Evolutionary conservation across 352 stramenopile genomes (phyloP).

Genomic region (Pythium sukuiense): DNA sequence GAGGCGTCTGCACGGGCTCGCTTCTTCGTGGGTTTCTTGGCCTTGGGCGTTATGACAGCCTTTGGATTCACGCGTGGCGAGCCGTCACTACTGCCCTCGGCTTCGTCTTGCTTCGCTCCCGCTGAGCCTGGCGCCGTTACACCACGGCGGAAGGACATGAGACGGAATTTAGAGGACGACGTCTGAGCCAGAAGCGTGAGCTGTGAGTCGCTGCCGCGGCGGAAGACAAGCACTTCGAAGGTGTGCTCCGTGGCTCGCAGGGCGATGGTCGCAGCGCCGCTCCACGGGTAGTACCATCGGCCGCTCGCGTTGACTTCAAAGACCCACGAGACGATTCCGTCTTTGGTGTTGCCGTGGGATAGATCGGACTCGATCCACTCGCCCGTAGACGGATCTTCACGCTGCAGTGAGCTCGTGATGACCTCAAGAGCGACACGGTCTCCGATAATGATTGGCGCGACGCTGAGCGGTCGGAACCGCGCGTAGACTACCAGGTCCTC

Average conservation of each 20-base stretch:
- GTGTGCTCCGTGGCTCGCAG: not conserved
- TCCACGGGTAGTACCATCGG: conserved; percentile 2
- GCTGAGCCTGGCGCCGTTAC: too few species aligned
- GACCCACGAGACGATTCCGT: not conserved
- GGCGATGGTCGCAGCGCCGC: conserved; percentile 5
- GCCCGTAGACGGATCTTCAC: conserved; percentile 2
- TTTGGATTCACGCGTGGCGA: not conserved
- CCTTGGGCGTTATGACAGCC: not conserved
- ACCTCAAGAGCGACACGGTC: not conserved
- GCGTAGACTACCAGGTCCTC: conserved; percentile 4
- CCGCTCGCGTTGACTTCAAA: conserved; percentile 10
- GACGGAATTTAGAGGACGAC: conserved; percentile 8
- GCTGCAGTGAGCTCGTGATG: conserved; percentile 1
- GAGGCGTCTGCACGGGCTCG: not conserved
- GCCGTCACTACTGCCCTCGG: not conserved
- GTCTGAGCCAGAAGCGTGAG: not conserved
- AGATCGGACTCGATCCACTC: conserved; percentile 10
- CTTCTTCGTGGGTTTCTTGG: not conserved
- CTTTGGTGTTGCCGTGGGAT: not conserved
- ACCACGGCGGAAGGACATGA: conserved; percentile 21
- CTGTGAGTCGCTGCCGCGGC: not conserved
- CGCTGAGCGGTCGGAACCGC: conserved; percentile 4
- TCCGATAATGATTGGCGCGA: not conserved
- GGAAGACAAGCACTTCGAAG: conserved; percentile 15
- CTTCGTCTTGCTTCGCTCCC: not conserved